A percentile compares a stretch with the other conserved stretches of the same genome.
Conservation (phyloP, 2,329 filamentous ascomycete genomes). For the Arthrinium phaeospermum region DNA sequence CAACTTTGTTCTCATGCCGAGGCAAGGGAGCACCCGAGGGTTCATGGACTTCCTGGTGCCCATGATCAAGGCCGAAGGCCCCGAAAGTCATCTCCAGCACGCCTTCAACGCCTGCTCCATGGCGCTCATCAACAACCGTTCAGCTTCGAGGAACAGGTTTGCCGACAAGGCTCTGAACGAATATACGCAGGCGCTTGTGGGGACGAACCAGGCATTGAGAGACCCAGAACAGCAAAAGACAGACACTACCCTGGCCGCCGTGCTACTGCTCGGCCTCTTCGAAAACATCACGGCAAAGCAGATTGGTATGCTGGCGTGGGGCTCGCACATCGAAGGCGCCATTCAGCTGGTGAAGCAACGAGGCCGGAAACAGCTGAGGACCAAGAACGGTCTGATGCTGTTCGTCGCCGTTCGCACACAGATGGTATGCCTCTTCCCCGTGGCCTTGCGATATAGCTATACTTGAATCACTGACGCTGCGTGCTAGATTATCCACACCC, state of each 20-base stretch:
- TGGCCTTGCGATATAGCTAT: not conserved
- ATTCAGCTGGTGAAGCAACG: conserved; percentile 64
- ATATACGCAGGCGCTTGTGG: conserved; percentile 60
- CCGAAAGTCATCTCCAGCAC: conserved; percentile 55
- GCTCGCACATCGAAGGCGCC: conserved; percentile 68
- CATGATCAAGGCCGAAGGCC: conserved; percentile 52
- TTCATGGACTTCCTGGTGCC: conserved; percentile 66
- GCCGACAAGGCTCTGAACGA: conserved; percentile 52
- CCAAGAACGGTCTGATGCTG: conserved; percentile 58
- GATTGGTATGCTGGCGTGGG: conserved; percentile 63
- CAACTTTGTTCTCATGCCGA: conserved; percentile 64
- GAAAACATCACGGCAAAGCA: conserved; percentile 64
- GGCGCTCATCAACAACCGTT: conserved; percentile 61
- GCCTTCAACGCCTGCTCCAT: conserved; percentile 66
- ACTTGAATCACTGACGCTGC: conserved; percentile 22
- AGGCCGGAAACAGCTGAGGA: conserved; percentile 59
- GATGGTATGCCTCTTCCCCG: conserved; percentile 50
- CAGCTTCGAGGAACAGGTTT: conserved; percentile 41
- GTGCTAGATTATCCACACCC: conserved; percentile 60
- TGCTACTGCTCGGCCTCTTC: conserved; percentile 65
- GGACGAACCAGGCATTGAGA: conserved; percentile 58
- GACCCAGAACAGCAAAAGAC: conserved; percentile 54
- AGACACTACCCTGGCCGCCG: conserved; percentile 65
- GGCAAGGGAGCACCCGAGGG: conserved; percentile 55
- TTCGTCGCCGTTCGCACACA: conserved; percentile 66